Base-by-base conservation (phyloP, 2,329 filamentous ascomycete species). In the Amesomyces nigricolor region DNA sequence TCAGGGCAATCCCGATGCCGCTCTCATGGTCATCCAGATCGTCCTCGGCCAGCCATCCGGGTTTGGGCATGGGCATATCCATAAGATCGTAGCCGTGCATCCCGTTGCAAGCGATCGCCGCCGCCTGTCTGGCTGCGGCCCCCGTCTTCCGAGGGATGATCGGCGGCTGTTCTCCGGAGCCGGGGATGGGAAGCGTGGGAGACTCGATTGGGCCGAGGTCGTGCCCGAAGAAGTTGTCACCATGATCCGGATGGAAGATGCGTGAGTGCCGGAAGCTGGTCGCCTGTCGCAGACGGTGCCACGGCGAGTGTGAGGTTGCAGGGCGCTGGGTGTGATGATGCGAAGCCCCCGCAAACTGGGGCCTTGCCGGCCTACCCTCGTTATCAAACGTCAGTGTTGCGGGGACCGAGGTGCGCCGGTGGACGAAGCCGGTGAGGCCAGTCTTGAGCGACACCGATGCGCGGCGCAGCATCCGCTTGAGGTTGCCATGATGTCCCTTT, bases 1-100 rank as follows among this genome's bases (percentile, higher is more conserved):
- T 77, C 2, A 84, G 68, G 1, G 76, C 73, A 48, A 86, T 85
- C 32, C 81, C 82, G 51, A 86, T 84, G 17, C 82, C 82, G 62
- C 83, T 86, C 69, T 86, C 82, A 26, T 77, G 73, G 61, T 86
- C 82, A 60, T 78, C 81, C n/a, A 71, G 66, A 47, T 70, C 71
- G 16, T 78, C 77, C 2, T 81, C 77, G 32, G 72, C 66, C 7
- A 80, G 65, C 69, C 76, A 75, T 48, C 73, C 71, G 40, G 72
- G 74, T 30, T 75, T 70, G 47, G 71, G 69, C 38, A 68, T 72
- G 58, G 63, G 54, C 1, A 58, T 58, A 6, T 66, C 63, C 43
- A 64, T 48, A 48, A 60, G 30, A 5, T 63, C 62, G 42, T 62
- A 61, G 10, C 56, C 60, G 45, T 64, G 60, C 30, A 64, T 74